A percentile compares a stretch with the other conserved stretches of the same genome.
Evolutionary conservation across 2,329 filamentous ascomycete species (phyloP).

Genomic region (Aspergillus sp.): DNA sequence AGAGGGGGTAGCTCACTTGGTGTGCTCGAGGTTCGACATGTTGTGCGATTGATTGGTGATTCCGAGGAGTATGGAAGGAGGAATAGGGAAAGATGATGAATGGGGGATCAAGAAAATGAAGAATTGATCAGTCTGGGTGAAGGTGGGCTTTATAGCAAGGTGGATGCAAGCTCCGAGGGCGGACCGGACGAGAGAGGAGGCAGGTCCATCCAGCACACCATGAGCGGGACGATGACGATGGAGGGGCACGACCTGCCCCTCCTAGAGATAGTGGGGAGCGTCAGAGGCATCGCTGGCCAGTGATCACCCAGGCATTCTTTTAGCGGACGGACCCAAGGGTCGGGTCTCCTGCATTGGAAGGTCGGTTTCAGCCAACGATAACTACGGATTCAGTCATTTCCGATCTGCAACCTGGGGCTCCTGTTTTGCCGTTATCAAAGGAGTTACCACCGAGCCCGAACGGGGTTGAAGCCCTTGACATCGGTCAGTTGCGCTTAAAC

Average conservation of each 20-base stretch:
- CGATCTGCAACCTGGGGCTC: background rate
- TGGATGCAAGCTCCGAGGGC: conserved; percentile 4
- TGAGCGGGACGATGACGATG: conserved; percentile 23
- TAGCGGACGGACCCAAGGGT: background rate
- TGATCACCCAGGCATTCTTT: background rate
- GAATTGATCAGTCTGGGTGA: background rate
- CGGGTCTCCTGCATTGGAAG: background rate
- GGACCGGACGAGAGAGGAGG: conserved; percentile 13
- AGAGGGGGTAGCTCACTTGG: conserved; percentile 27
- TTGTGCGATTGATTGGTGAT: conserved; percentile 12
- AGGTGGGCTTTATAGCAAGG: conserved; percentile 18
- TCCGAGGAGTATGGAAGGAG: background rate
- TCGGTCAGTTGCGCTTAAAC: background rate
- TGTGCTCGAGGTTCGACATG: conserved; percentile 32
- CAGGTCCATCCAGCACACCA: conserved; percentile 26
- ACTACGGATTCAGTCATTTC: background rate
- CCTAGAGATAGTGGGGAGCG: conserved; percentile 9
- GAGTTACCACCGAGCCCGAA: background rate
- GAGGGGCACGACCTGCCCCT: conserved; percentile 19
- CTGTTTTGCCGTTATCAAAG: background rate
- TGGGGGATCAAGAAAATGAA: background rate
- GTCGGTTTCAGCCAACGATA: background rate
- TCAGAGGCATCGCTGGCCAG: conserved; percentile 11
- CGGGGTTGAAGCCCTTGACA: background rate
- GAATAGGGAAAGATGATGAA: background rate